phyloP scores from a whole-genome alignment of 1,284 basidiomycete species.

The Cutaneotrichosporon daszewskae region DNA sequence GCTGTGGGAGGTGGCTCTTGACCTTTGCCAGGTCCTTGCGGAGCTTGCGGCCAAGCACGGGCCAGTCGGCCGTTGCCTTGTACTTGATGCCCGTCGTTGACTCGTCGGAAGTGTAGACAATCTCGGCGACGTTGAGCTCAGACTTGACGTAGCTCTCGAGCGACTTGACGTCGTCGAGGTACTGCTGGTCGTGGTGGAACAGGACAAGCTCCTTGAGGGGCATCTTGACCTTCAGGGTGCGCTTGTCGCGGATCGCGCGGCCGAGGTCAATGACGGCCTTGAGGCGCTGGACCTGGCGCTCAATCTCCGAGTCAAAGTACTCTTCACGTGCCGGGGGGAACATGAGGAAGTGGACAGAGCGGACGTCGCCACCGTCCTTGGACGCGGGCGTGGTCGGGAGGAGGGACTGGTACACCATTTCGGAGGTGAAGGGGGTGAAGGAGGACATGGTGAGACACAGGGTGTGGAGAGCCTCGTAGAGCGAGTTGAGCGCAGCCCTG shows the following conservation, averaged over 20 bases:
- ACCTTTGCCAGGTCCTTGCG: conserved; percentile 89
- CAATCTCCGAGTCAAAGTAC: conserved; percentile 94
- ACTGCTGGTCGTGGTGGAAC: conserved; percentile 83
- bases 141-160: conserved; percentile 86
- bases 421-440: conserved; percentile 96
- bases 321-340: conserved; percentile 92
- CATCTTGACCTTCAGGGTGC: conserved; percentile 76
- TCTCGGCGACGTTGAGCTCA: conserved; percentile 89
- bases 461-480: conserved; percentile 93
- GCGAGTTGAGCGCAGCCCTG: conserved; percentile 80
- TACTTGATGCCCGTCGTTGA: conserved; percentile 80
- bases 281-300: conserved; percentile 90
- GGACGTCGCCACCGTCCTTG: conserved; percentile 64
- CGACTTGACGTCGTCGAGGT: conserved; percentile 77
- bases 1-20: conserved; percentile 74
- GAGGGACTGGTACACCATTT: conserved; percentile 92
- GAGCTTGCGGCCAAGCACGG: conserved; percentile 87
- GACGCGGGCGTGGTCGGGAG: conserved; percentile 75
- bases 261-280: conserved; percentile 91
- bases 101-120: conserved; percentile 87
- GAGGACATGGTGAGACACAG: conserved; percentile 94
- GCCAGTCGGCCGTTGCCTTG: conserved; percentile 90
- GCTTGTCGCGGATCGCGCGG: conserved; percentile 80
- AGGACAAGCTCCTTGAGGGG: conserved; percentile 89
- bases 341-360: conserved; percentile 91